These are phyloP conservation scores for Gaeumannomyces sp. DNA, from an alignment of 2,329 filamentous ascomycete species.

Conservation along the genomic window DNA sequence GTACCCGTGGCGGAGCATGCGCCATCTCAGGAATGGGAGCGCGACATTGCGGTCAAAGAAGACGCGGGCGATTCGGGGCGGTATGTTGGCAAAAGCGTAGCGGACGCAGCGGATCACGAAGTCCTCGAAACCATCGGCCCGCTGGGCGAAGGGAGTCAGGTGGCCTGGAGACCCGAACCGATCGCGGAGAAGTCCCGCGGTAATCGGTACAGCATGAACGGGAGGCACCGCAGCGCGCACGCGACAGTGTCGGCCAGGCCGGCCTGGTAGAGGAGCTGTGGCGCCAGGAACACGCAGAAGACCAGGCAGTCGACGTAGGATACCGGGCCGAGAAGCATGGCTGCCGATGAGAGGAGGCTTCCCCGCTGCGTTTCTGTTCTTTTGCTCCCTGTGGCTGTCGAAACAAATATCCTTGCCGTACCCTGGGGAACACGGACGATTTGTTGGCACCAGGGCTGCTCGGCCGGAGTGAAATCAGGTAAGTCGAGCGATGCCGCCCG, in stretches of 20 bases:
- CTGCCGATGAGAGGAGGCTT: constrained; percentile 13
- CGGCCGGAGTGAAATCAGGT: no score
- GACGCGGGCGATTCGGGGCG: constrained; percentile 60
- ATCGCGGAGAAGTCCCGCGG: constrained; percentile 54
- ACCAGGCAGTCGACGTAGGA: constrained; percentile 70
- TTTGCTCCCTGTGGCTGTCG: background rate
- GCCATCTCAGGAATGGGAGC: constrained; percentile 67
- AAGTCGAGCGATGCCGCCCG: no score
- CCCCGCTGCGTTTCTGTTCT: constrained; percentile 4
- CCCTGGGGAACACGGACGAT: background rate
- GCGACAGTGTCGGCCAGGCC: constrained; percentile 53
- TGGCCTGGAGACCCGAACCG: constrained; percentile 37
- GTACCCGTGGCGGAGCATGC: constrained; percentile 68
- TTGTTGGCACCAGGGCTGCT: background rate
- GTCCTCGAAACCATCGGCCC: constrained; percentile 69
- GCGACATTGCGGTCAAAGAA: constrained; percentile 73
- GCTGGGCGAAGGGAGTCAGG: constrained; percentile 58
- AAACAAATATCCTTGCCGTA: background rate
- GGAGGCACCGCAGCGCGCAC: constrained; percentile 56
- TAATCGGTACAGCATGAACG: constrained; percentile 57
- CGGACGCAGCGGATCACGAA: constrained; percentile 70
- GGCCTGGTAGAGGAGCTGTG: constrained; percentile 63
- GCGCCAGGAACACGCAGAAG: constrained; percentile 64
- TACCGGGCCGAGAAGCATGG: constrained; percentile 68
- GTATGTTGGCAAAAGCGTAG: constrained; percentile 69